Evolutionary conservation across 2,329 filamentous ascomycete species (phyloP).

Genomic region (Colletotrichum cereale): DNA sequence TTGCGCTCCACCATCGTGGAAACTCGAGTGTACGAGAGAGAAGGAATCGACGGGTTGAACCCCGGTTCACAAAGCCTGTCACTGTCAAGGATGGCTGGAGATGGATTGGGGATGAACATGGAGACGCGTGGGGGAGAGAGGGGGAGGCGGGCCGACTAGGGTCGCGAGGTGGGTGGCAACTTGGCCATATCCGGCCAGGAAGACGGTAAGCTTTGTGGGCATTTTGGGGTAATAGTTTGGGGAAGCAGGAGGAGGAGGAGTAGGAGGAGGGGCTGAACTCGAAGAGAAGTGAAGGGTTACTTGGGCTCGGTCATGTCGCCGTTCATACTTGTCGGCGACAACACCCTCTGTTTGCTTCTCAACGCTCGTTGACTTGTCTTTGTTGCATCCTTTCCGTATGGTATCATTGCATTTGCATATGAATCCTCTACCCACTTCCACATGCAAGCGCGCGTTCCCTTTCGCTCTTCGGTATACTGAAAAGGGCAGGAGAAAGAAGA

Average conservation of each 20-base stretch:
- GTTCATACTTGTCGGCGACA: background rate
- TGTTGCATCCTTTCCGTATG: background rate
- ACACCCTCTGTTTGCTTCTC: background rate
- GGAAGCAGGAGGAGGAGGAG: constrained; percentile 15
- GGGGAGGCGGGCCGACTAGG: background rate
- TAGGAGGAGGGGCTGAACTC: too few relatives aligned
- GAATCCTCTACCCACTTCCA: constrained; percentile 15
- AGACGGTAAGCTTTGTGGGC: constrained; percentile 15
- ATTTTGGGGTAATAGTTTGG: constrained; percentile 33
- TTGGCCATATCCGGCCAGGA: constrained; percentile 28
- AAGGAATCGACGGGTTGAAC: background rate
- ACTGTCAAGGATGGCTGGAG: constrained; percentile 29
- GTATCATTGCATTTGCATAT: constrained; percentile 2
- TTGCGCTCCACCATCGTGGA: constrained; percentile 34
- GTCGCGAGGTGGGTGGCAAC: constrained; percentile 31
- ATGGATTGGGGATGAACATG: constrained; percentile 34
- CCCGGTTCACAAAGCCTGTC: constrained; percentile 22
- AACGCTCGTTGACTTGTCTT: background rate
- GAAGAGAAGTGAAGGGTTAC: background rate
- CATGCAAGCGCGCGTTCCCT: constrained; percentile 1
- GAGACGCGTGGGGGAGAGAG: constrained; percentile 37
- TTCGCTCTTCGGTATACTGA: constrained; percentile 1
- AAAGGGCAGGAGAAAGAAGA: constrained; percentile 7
- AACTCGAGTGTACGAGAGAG: constrained; percentile 8
- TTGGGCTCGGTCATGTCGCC: background rate